Evolutionary conservation across 352 stramenopile genomes (phyloP), one percentile per base, ranked within the genome.

Genomic region (Phytophthora brassicae): DNA sequence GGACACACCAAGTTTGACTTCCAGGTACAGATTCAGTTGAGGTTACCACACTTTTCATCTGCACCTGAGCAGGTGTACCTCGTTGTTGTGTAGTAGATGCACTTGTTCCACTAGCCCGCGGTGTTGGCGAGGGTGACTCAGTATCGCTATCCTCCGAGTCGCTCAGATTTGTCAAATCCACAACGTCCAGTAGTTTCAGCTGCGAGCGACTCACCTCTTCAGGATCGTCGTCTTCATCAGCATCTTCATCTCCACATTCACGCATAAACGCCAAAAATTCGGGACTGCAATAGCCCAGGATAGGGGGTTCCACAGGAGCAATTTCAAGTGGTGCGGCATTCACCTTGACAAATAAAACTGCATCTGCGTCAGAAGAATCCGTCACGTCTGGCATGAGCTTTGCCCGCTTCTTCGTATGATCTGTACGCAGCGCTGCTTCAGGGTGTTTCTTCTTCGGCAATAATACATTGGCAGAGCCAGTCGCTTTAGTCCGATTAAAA

Each of bases 101-200:
- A 53, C 44, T 17, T n/a, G 29, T 20, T 41, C 8, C 41, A 53
- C 19, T 51, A 31, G 33, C 31, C 5, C 38, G 63, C 49, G 52
- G 47, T 6, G 49, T 69, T 9, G 48, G 48, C n/a, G 28, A n/a
- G 26, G 49, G 47, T 2, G 47, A 74, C 11, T 76, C 69, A 6
- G 60, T 56, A 6, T 76, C 75, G 29, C 69, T 71, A 35, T 82
- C 53, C 6, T 72, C 75, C 2, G 78, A 83, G 38, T 88, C 79
- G 28, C 72, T 85, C 29, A 87, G 51, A 47, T 76, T 81, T 2
- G 81, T 88, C 24, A 90, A 50, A 28, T 90, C 81, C 36, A 90
- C 77, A 7, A 88, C 68, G 43, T 85, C 66, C 16, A 89, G 52
- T 2, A 89, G 59, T 31, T 75, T 77, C 6, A 74, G 26, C 38